Evolutionary conservation across 1,284 basidiomycete genomes (phyloP), one percentile per base, ranked within the genome.

Genomic region (Porogramme epimiltina): DNA sequence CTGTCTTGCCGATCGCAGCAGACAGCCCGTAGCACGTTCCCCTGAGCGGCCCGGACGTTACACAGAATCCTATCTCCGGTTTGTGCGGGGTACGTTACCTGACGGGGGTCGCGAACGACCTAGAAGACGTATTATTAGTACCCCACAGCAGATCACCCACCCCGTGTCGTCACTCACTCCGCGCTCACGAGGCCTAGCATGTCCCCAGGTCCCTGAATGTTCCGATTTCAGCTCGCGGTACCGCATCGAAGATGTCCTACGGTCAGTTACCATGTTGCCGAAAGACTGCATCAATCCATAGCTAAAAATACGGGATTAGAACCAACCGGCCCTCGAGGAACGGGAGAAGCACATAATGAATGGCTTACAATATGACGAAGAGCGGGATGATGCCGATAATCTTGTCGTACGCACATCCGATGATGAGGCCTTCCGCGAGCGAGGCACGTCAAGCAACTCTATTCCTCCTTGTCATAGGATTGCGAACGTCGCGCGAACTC

Each of bases 11-110:
- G 6, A 90, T 68, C 0, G 87, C 87, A 10, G 87, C 85, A 38
- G 83, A 84, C 44, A 91, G 62, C 4, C 87, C 87, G 58, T 87
- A 89, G 62, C 82, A 84, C 4, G 85, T 86, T 5, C 86, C 88
- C 47, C 80, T 82, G 52, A 42, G 28, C 47, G 42, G 49, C 39
- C 23, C 42, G n/a, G 52, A 48, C 40, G 23, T 36, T 45, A 47
- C 20, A 24, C 34, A 25, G 1, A 34, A 25, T 18, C 19, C 36
- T 20, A 18, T 25, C 28, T 6, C 34, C 34, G 34, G 34, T 16
- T 13, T 37, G 33, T 23, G 42, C 36, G 34, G 45, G 39, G 41
- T 18, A 26, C 28, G 19, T 43, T 25, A 81, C 80, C 86, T 76
- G 42, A 89, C 78, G 2, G 85, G 77, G 1, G 86, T 89, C 9